These are phyloP conservation scores for Cladosporium oxysporum DNA, from an alignment of 2,329 filamentous ascomycete species.

Conservation along the genomic window DNA sequence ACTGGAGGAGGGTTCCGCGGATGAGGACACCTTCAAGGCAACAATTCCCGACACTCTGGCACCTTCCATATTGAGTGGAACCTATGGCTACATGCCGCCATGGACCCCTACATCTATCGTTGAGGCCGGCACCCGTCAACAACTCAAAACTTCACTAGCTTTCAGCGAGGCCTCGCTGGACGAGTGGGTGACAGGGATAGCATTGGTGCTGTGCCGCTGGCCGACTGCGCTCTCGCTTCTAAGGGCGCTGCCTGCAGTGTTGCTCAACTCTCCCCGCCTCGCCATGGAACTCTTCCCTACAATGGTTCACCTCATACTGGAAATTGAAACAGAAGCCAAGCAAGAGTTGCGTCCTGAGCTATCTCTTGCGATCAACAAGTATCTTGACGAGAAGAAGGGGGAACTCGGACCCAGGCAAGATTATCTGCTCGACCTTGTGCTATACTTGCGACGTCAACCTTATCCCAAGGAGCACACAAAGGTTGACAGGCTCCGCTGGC, in stretches of 20 bases:
- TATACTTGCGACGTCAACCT: slow-evolving; percentile 85
- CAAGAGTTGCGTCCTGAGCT: slow-evolving; percentile 61
- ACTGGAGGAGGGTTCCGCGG: slow-evolving; percentile 23
- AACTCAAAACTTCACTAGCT: slow-evolving; percentile 22
- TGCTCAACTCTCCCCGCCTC: slow-evolving; percentile 54
- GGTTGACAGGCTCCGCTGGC: slow-evolving; percentile 77
- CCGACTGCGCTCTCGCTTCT: slow-evolving; percentile 36
- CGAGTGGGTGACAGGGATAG: slow-evolving; percentile 30
- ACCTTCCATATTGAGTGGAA: slow-evolving; percentile 29
- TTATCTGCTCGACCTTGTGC: slow-evolving; percentile 73
- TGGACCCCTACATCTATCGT: background rate
- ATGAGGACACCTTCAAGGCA: slow-evolving; percentile 34
- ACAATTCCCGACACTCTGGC: slow-evolving; percentile 31
- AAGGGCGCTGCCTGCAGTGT: background rate
- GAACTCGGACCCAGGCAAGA: slow-evolving; percentile 63
- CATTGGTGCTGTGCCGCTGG: slow-evolving; percentile 48
- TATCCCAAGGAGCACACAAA: slow-evolving; percentile 74
- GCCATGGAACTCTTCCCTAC: slow-evolving; percentile 71
- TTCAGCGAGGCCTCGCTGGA: slow-evolving; percentile 24
- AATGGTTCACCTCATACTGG: slow-evolving; percentile 78
- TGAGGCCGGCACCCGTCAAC: slow-evolving; percentile 17
- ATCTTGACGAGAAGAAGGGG: slow-evolving; percentile 57
- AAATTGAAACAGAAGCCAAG: slow-evolving; percentile 65
- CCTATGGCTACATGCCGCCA: slow-evolving; percentile 32
- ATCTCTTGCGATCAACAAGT: slow-evolving; percentile 65